Percentiles rank a stretch among this genome's conserved stretches.
Evolutionary conservation across 345 rosid species (phyloP).

Genomic region (Angophora floribunda): DNA sequence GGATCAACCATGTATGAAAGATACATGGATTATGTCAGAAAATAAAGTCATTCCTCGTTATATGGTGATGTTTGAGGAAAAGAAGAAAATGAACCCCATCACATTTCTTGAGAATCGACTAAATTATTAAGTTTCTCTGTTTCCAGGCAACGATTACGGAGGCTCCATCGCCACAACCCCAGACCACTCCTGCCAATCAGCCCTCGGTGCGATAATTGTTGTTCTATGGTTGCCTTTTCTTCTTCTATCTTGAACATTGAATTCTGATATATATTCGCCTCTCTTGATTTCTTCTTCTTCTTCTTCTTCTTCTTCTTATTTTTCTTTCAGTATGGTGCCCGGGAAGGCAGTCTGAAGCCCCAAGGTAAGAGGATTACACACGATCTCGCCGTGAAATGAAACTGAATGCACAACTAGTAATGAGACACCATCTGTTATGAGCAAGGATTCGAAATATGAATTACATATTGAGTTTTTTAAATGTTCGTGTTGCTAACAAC

Average conservation of each 20-base stretch:
- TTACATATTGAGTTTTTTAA: neutral
- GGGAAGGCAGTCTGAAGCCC: conserved; percentile 49
- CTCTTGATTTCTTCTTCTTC: neutral
- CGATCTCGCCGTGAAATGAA: neutral
- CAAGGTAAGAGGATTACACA: conserved; percentile 16
- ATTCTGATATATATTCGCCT: neutral
- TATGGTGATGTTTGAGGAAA: neutral
- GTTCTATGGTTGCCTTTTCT: neutral
- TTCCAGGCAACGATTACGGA: conserved; percentile 11
- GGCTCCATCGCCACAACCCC: conserved; percentile 38
- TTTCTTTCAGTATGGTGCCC: conserved; percentile 24
- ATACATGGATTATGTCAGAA: neutral
- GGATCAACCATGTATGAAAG: neutral
- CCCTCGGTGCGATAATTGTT: conserved; percentile 8
- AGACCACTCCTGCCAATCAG: neutral
- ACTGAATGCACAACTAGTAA: neutral
- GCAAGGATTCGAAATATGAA: neutral
- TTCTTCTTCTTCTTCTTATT: neutral
- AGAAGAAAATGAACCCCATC: neutral
- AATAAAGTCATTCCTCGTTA: neutral
- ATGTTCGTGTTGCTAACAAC: neutral
- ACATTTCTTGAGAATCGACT: neutral
- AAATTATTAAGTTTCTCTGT: neutral
- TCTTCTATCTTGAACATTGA: neutral
- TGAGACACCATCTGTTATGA: neutral